Percentiles rank a stretch among this genome's conserved stretches.
Evolutionary conservation across 208 protist species (phyloP).

Genomic region (Borovskyia barvae): DNA sequence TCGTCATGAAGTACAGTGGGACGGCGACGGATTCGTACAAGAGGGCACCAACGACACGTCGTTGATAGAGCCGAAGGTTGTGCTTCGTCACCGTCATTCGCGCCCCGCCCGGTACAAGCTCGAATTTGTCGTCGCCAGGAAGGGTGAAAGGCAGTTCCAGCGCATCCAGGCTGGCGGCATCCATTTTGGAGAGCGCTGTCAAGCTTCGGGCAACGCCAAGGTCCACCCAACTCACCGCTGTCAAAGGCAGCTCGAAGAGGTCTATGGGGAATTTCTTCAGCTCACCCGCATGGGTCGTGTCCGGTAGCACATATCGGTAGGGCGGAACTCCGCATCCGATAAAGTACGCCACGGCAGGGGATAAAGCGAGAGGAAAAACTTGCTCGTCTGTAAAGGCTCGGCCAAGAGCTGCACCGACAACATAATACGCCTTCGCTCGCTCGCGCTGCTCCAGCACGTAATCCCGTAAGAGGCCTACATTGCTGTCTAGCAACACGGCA

Average conservation of each 20-base stretch:
- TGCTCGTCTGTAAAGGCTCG: constrained; percentile 78
- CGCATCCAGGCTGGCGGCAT: constrained; percentile 29
- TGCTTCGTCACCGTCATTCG: constrained; percentile 39
- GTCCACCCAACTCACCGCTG: constrained; percentile 61
- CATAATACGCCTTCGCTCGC: constrained; percentile 54
- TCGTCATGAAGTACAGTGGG: constrained; percentile 59
- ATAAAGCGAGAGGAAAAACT: constrained; percentile 74
- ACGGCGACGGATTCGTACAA: constrained; percentile 74
- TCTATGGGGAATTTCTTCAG: constrained; percentile 57
- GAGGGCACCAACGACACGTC: constrained; percentile 50
- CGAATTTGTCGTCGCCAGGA: constrained; percentile 68
- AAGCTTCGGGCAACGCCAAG: constrained; percentile 45
- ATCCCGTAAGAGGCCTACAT: constrained; percentile 29
- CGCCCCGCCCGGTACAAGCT: constrained; percentile 51
- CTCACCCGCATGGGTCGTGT: constrained; percentile 17
- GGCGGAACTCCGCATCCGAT: constrained; percentile 48
- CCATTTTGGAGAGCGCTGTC: constrained; percentile 33
- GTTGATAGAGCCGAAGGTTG: constrained; percentile 64
- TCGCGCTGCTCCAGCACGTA: constrained; percentile 47
- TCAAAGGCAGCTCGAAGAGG: constrained; percentile 54
- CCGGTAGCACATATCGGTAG: constrained; percentile 22
- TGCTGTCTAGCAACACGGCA: constrained; percentile 17
- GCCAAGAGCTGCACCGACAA: constrained; percentile 73
- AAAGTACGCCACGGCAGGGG: constrained; percentile 67
- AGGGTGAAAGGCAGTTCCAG: constrained; percentile 85